phyloP scores from a whole-genome alignment of 257 asterid species.

The Solanum phureja region DNA sequence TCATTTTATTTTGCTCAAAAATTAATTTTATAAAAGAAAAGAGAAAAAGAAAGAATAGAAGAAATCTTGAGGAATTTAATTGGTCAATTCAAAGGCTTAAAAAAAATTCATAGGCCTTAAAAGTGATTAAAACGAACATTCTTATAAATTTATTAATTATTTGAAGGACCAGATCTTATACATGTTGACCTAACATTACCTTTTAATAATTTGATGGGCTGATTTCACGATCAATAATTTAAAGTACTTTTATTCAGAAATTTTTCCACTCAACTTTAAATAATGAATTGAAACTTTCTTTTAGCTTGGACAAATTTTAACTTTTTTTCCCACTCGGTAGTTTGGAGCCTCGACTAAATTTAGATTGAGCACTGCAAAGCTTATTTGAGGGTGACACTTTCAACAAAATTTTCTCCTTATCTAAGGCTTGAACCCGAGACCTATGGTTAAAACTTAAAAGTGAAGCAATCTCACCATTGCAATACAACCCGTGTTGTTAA shows the following conservation, averaged over 20 bases:
- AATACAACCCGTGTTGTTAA: background rate
- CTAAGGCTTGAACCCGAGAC: background rate
- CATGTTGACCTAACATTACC: background rate
- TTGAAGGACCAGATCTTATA: background rate
- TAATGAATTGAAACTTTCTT: background rate
- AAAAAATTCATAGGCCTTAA: background rate
- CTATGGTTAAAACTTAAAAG: background rate
- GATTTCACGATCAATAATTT: background rate
- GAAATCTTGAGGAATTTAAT: background rate
- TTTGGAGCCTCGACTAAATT: too few relatives aligned
- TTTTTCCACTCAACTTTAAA: background rate
- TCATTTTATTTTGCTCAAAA: background rate
- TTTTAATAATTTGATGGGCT: background rate
- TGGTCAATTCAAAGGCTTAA: background rate
- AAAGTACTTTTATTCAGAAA: background rate
- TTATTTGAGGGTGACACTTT: accelerated
- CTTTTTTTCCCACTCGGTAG: too few relatives aligned
- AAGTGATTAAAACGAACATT: background rate
- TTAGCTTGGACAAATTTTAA: background rate
- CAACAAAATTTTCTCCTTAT: too few relatives aligned
- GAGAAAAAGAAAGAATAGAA: background rate
- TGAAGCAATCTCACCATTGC: background rate
- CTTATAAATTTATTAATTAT: background rate
- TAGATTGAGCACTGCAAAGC: background rate
- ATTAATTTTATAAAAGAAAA: background rate